Evolutionary conservation across 1,284 basidiomycete species (phyloP).

Genomic region (Malassezia pachydermatis): DNA sequence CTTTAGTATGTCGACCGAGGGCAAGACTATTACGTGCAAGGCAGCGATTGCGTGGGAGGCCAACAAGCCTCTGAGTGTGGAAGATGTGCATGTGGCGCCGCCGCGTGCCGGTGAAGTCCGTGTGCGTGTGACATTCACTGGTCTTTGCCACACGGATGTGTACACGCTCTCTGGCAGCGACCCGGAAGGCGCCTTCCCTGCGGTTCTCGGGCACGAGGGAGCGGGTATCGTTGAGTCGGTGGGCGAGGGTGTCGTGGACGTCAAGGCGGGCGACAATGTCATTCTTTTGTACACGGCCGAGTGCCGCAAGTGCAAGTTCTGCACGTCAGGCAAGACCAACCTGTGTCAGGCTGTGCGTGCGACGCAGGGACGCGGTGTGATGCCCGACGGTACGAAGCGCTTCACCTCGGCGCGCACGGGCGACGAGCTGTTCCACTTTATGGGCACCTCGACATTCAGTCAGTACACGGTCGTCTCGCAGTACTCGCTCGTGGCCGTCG

Average conservation of each 20-base stretch:
- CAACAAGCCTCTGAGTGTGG: conserved; percentile 74
- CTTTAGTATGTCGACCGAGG: conserved; percentile 26
- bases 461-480: conserved; percentile 98
- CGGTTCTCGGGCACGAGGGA: conserved; percentile 61
- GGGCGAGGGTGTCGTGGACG: conserved; percentile 80
- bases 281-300: conserved; percentile 56
- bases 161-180: conserved; percentile 95
- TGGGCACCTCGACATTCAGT: conserved; percentile 96
- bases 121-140: conserved; percentile 82
- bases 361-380: conserved; percentile 88
- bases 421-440: conserved; percentile 81
- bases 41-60: conserved; percentile 95
- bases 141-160: conserved; percentile 95
- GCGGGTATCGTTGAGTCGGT: conserved; percentile 67
- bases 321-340: conserved; percentile 97
- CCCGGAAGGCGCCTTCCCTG: conserved; percentile 90
- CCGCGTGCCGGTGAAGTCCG: conserved; percentile 83
- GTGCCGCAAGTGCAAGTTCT: conserved; percentile 57
- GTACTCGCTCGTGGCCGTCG: conserved; percentile 85
- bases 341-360: conserved; percentile 59
- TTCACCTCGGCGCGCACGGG: conserved; percentile 71
- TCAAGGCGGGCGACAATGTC: conserved; percentile 61
- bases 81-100: conserved; percentile 85
- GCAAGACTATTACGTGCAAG: conserved; percentile 43
- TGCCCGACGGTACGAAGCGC: conserved; percentile 84